Conservation (phyloP, 2,329 filamentous ascomycete species). For the Dryadomyces sulphureus region DNA sequence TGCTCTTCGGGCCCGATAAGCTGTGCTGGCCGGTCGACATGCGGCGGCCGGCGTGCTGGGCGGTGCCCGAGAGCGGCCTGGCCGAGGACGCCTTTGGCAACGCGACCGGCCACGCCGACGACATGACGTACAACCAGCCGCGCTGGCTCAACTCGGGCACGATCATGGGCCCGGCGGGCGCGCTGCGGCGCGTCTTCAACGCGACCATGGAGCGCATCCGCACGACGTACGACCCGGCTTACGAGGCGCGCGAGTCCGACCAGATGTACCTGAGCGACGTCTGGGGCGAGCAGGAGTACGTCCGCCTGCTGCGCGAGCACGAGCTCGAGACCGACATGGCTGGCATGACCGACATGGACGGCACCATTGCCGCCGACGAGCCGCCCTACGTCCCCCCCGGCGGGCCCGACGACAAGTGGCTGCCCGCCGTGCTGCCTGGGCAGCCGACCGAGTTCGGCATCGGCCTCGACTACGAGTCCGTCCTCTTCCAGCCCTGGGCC, state of each 20-base stretch:
- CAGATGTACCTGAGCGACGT: constrained; percentile 5
- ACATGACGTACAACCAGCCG: neutral
- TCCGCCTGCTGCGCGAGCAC: neutral
- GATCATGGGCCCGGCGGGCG: neutral
- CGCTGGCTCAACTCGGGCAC: constrained; percentile 5
- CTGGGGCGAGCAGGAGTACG: constrained; percentile 5
- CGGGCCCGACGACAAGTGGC: neutral
- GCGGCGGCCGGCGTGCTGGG: constrained; percentile 2
- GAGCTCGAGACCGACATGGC: neutral
- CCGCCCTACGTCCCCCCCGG: neutral
- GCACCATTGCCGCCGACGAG: neutral
- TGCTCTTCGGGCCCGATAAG: constrained; percentile 4
- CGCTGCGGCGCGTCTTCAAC: neutral
- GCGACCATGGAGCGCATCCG: constrained; percentile 2
- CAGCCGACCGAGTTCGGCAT: constrained; percentile 2
- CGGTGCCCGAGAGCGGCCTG: neutral
- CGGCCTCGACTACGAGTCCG: constrained; percentile 3
- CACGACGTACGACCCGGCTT: constrained; percentile 2
- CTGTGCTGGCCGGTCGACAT: constrained; percentile 4
- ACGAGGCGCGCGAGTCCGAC: constrained; percentile 1
- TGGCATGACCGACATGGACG: too few relatives aligned
- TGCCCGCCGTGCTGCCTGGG: neutral
- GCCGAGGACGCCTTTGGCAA: neutral
- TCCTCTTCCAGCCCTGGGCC: constrained; percentile 4
- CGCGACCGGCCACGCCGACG: neutral